phyloP scores from a whole-genome alignment of 1,139 yeast genomes.

The Yamadazyma dushanensis region DNA sequence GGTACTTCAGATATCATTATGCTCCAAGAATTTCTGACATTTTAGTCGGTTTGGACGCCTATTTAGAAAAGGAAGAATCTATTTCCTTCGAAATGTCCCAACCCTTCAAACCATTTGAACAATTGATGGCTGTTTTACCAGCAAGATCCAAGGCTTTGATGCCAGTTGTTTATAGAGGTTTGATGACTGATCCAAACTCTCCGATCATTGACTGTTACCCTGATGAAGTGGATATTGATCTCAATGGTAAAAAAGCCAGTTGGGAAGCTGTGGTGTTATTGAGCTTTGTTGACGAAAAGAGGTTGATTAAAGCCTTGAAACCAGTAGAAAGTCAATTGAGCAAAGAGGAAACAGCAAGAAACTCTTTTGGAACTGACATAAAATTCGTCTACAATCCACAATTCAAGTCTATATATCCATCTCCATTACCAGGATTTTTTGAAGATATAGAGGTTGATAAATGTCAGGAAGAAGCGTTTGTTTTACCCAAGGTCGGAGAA shows the following conservation, averaged over 20 bases:
- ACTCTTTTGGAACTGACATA: constrained; percentile 69
- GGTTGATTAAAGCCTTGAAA: constrained; percentile 69
- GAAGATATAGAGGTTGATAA: constrained; percentile 76
- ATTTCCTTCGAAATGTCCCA: constrained; percentile 65
- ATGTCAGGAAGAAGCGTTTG: constrained; percentile 62
- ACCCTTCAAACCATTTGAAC: constrained; percentile 94
- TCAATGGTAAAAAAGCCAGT: constrained; percentile 91
- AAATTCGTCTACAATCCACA: constrained; percentile 77
- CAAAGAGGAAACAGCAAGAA: constrained; percentile 71
- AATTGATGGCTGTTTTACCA: constrained; percentile 96
- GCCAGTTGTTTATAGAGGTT: constrained; percentile 73
- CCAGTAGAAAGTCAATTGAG: constrained; percentile 62
- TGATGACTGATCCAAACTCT: constrained; percentile 88
- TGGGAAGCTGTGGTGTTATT: constrained; percentile 99
- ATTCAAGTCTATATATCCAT: constrained; percentile 62
- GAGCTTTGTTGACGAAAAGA: constrained; percentile 84
- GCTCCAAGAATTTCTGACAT: constrained; percentile 93
- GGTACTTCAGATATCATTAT: constrained; percentile 88
- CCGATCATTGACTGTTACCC: constrained; percentile 94
- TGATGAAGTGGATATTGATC: constrained; percentile 79
- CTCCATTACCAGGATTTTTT: constrained; percentile 80
- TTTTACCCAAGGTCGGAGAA: constrained; percentile 51
- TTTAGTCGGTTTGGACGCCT: constrained; percentile 61
- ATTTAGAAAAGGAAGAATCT: constrained; percentile 33
- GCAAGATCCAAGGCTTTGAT: constrained; percentile 82